Base-by-base conservation (phyloP, 2,329 filamentous ascomycete genomes). In the Fusarium scirpi region DNA sequence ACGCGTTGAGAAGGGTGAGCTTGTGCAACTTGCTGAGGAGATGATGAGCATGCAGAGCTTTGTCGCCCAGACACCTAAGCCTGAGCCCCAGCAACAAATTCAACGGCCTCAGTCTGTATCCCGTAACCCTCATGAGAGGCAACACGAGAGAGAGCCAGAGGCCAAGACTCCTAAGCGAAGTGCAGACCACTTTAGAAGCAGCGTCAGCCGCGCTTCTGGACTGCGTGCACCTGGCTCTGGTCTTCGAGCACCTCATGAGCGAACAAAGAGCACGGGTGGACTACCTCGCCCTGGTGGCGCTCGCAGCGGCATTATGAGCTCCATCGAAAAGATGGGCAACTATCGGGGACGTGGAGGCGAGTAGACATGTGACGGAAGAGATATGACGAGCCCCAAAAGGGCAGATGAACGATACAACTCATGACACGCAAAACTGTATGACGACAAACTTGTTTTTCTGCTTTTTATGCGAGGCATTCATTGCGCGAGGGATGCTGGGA, bases 251-350 rank as follows among this genome's bases (percentile, higher is more conserved):
- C 77, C 80, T 30, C 82, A 85, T 62, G 84, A 85, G 70, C 77
- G 85, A 56, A 82, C 81, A 46, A 83, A 81, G 78, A 84, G 83
- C 61, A 79, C 43, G 6, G 82, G 81, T 41, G 84, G 82, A 11
- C 74, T 87, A 56, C 83, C 85, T 41, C 80, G 86, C 65, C 86
- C 86, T 16, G 84, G 84, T 68, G 83, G 83, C 38, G 71, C 82
- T 32, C 72, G 92, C 74, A 93, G 91, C 76, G 90, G 91, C 60
- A 91, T 96, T 76, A 91, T 97, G 90, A 92, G 87, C 74, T 94
- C 92, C 20, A 96, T 97, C 78, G 93, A 97, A 84, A 89, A 91
- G 81, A 97, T 97, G 94, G 93, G 93, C 12, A 90, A 85, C 73
- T 84, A 89, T 71, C 79, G 85, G 16, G 82, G 84, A 11, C 81